Conservation (phyloP, 495 filamentous ascomycete species). For the Aspergillus diversus region DNA sequence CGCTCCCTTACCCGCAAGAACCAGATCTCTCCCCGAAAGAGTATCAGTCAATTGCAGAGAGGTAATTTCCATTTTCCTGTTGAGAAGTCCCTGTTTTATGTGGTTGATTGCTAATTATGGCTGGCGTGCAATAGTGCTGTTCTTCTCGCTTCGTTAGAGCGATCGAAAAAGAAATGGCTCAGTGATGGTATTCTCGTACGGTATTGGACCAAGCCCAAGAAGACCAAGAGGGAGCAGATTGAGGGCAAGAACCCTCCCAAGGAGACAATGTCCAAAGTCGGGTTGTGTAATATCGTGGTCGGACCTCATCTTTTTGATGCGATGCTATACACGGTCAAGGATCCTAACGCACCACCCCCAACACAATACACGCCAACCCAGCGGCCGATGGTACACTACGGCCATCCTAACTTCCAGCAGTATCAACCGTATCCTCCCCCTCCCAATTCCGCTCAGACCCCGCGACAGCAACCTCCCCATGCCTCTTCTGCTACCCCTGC, state of each 20-base stretch:
- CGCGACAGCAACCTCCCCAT: conserved; percentile 28
- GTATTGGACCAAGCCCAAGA: conserved; percentile 91
- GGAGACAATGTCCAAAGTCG: conserved; percentile 84
- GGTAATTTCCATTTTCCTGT: conserved; percentile 48
- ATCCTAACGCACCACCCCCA: conserved; percentile 55
- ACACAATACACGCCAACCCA: conserved; percentile 55
- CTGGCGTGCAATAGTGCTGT: conserved; percentile 67
- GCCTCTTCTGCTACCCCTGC: conserved; percentile 16
- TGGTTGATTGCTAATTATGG: not conserved
- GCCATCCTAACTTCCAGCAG: conserved; percentile 57
- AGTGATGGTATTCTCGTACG: conserved; percentile 86
- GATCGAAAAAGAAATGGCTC: conserved; percentile 88
- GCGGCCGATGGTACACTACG: conserved; percentile 70
- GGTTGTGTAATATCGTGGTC: conserved; percentile 77
- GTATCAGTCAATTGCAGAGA: conserved; percentile 83
- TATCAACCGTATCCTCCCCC: conserved; percentile 50
- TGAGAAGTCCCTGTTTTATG: not conserved
- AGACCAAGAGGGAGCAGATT: conserved; percentile 70
- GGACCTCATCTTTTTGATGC: conserved; percentile 92
- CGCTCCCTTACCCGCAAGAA: conserved; percentile 69
- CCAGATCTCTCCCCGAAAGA: conserved; percentile 64
- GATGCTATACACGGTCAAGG: conserved; percentile 83
- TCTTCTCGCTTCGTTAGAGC: conserved; percentile 75
- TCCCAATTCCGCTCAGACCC: conserved; percentile 43
- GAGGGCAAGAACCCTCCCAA: conserved; percentile 81